Percentiles rank a stretch among this genome's conserved stretches.
phyloP scores from a whole-genome alignment of 345 rosid species.

The thale cress (Arabidopsis thaliana) region DNA sequence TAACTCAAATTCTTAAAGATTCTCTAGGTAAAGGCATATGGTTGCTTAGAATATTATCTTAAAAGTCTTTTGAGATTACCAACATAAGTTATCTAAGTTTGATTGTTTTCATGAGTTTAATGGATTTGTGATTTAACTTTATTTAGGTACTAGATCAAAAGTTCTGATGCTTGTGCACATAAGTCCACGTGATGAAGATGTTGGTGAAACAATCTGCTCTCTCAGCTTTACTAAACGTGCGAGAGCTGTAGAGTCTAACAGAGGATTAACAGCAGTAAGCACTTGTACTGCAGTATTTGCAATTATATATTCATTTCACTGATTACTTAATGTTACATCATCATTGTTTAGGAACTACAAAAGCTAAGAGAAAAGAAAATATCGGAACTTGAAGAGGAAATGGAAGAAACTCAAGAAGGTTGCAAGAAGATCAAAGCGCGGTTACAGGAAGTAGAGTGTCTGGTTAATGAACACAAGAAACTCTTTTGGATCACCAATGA shows the following conservation, averaged over 20 bases:
- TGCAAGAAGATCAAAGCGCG: constrained; percentile 52
- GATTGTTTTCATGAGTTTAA: constrained; percentile 29
- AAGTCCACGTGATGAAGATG: constrained; percentile 78
- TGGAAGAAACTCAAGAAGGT: constrained; percentile 65
- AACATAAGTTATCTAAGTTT: constrained; percentile 7
- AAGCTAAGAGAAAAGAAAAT: constrained; percentile 61
- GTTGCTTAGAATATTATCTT: constrained; percentile 34
- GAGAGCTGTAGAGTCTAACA: constrained; percentile 67
- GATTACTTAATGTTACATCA: constrained; percentile 17
- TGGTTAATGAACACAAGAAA: constrained; percentile 61
- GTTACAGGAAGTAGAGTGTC: constrained; percentile 56
- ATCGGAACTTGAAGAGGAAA: constrained; percentile 61
- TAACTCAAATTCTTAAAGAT: constrained; percentile 96
- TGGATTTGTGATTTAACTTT: constrained; percentile 4
- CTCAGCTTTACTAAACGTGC: constrained; percentile 85
- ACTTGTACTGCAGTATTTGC: neutral
- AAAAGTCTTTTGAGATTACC: neutral
- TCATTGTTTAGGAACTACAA: constrained; percentile 57
- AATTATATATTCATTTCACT: constrained; percentile 1
- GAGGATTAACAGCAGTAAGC: constrained; percentile 67
- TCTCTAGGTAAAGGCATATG: constrained; percentile 66
- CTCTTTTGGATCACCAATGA: constrained; percentile 50
- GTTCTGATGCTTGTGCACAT: constrained; percentile 90
- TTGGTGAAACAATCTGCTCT: constrained; percentile 84
- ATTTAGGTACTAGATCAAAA: constrained; percentile 73